phyloP scores from a whole-genome alignment of 2,329 filamentous ascomycete genomes.

The Orbilia quercus region DNA sequence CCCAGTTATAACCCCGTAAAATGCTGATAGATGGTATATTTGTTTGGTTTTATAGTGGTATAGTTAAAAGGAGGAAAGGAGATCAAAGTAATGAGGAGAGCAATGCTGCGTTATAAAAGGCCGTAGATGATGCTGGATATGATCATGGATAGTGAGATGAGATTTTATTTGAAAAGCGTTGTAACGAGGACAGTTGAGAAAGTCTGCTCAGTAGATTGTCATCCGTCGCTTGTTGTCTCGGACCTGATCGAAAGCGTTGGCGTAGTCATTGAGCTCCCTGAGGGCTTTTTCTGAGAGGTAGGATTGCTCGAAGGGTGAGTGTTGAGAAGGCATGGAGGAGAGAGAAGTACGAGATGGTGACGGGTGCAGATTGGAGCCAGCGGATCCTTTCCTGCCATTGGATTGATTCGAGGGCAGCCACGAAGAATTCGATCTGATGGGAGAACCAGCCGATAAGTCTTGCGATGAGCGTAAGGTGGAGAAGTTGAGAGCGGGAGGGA shows the following conservation, averaged over 20 bases:
- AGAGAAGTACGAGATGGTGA: conserved; percentile 88
- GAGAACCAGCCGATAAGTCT: conserved; percentile 68
- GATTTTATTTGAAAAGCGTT: conserved; percentile 9
- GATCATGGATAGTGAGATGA: conserved; percentile 23
- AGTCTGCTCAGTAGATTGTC: conserved; percentile 56
- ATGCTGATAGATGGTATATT: conserved; percentile 55
- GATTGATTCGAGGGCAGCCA: conserved; percentile 64
- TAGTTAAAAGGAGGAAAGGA: conserved; percentile 31
- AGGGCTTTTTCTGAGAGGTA: conserved; percentile 79
- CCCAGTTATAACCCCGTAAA: conserved; percentile 55
- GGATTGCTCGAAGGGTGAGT: conserved; percentile 66
- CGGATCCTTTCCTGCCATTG: conserved; percentile 47
- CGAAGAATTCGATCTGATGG: conserved; percentile 59
- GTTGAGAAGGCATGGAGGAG: conserved; percentile 75
- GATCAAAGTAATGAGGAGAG: conserved; percentile 39
- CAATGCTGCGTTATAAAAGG: conserved; percentile 52
- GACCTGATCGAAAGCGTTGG: conserved; percentile 87
- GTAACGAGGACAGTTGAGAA: neutral
- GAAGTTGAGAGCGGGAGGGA: conserved; percentile 81
- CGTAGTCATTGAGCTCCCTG: conserved; percentile 84
- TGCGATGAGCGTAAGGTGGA: conserved; percentile 43
- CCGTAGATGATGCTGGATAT: conserved; percentile 31
- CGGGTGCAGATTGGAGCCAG: conserved; percentile 62
- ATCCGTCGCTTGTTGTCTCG: conserved; percentile 64
- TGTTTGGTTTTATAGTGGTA: conserved; percentile 56